These are phyloP conservation scores for Populus simonii DNA, from an alignment of 345 rosid genomes.

Conservation along the genomic window DNA sequence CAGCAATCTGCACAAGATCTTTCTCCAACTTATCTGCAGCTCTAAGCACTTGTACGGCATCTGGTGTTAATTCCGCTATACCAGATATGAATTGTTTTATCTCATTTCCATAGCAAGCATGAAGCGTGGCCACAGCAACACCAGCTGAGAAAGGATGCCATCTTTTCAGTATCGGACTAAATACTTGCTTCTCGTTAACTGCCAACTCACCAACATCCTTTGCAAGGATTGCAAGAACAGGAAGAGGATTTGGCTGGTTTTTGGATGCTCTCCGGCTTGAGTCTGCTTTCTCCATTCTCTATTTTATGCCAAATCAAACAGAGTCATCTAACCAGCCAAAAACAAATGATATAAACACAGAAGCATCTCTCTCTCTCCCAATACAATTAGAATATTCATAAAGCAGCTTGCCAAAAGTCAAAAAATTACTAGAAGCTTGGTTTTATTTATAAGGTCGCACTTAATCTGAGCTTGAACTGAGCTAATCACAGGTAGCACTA, in stretches of 20 bases:
- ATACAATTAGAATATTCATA: background rate
- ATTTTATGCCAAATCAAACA: slow-evolving; percentile 14
- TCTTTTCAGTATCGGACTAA: slow-evolving; percentile 87
- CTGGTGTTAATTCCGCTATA: slow-evolving; percentile 78
- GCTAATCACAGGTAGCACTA: background rate
- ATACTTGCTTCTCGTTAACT: slow-evolving; percentile 65
- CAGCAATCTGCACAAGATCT: slow-evolving; percentile 98
- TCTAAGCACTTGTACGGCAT: slow-evolving; percentile 82
- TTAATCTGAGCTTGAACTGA: background rate
- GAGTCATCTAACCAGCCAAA: slow-evolving; percentile 10
- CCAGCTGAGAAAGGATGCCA: slow-evolving; percentile 99
- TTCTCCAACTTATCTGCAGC: slow-evolving; percentile 95
- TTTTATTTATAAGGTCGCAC: background rate
- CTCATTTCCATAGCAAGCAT: slow-evolving; percentile 91
- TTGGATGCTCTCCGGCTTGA: slow-evolving; percentile 91
- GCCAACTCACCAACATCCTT: slow-evolving; percentile 95
- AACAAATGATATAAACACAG: background rate
- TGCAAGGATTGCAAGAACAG: slow-evolving; percentile 89
- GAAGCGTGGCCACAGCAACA: slow-evolving; percentile 96
- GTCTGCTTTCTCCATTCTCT: slow-evolving; percentile 99
- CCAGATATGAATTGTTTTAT: slow-evolving; percentile 80
- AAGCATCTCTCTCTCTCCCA: background rate
- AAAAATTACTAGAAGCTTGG: background rate
- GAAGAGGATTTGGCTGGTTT: slow-evolving; percentile 76
- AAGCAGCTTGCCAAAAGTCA: background rate